Evolutionary conservation across 805 yeast species (phyloP).

Genomic region (Saturnispora galanensis): DNA sequence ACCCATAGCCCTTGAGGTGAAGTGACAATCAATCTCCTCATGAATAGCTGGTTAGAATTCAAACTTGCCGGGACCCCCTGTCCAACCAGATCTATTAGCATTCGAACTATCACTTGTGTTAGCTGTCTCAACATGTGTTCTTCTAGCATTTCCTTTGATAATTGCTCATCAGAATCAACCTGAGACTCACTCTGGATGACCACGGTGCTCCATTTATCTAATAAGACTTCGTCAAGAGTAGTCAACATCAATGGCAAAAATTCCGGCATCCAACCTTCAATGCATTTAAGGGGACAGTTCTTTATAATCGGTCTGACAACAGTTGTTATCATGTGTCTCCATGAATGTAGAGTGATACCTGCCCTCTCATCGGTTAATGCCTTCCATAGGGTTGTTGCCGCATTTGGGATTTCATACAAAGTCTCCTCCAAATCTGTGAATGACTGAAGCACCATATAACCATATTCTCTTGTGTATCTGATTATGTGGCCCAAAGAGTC

Average conservation of each 20-base stretch:
- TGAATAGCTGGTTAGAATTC: slow-evolving; percentile 51
- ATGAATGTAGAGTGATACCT: slow-evolving; percentile 88
- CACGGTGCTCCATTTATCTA: slow-evolving; percentile 66
- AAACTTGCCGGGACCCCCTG: slow-evolving; percentile 46
- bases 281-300: slow-evolving; percentile 71
- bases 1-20: slow-evolving; percentile 55
- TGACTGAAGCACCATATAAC: slow-evolving; percentile 81
- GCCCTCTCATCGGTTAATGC: slow-evolving; percentile 78
- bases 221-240: slow-evolving; percentile 65
- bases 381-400: slow-evolving; percentile 68
- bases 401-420: slow-evolving; percentile 73
- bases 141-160: slow-evolving; percentile 97
- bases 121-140: slow-evolving; percentile 89
- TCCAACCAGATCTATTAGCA: slow-evolving; percentile 79
- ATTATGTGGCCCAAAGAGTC: slow-evolving; percentile 95
- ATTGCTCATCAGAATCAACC: slow-evolving; percentile 56
- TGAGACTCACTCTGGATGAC: slow-evolving; percentile 47
- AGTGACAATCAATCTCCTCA: slow-evolving; percentile 56
- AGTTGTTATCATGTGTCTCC: slow-evolving; percentile 93
- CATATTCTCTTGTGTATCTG: slow-evolving; percentile 92
- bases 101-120: slow-evolving; percentile 82
- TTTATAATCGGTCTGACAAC: slow-evolving; percentile 79
- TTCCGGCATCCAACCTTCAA: slow-evolving; percentile 60
- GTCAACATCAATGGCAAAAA: slow-evolving; percentile 68
- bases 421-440: slow-evolving; percentile 86